These are phyloP conservation scores for Platanthera zijinensis DNA, from an alignment of 106 monocot genomes.

Conservation along the genomic window DNA sequence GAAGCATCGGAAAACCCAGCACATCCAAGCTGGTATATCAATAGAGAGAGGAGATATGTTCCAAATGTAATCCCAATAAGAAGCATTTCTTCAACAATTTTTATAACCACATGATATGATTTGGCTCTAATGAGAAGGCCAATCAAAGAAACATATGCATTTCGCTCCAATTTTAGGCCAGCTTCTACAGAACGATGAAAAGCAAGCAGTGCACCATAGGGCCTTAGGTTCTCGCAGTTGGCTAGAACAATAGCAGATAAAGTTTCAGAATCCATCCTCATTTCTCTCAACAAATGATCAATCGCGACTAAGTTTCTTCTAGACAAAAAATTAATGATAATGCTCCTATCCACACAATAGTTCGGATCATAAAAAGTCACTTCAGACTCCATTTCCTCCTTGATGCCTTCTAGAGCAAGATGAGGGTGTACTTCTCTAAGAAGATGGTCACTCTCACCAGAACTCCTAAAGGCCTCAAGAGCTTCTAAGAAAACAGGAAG, in stretches of 20 bases:
- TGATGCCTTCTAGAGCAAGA: slow-evolving; percentile 50
- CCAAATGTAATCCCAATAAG: slow-evolving; percentile 37
- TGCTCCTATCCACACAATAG: slow-evolving; percentile 33
- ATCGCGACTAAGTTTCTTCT: slow-evolving; percentile 46
- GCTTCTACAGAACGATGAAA: slow-evolving; percentile 31
- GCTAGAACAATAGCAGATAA: slow-evolving; percentile 38
- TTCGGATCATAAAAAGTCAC: slow-evolving; percentile 13
- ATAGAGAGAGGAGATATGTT: slow-evolving; percentile 40
- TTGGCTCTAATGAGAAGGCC: slow-evolving; percentile 47
- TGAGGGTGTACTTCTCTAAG: slow-evolving; percentile 83
- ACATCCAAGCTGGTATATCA: slow-evolving; percentile 51
- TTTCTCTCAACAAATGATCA: slow-evolving; percentile 39
- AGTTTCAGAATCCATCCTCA: slow-evolving; percentile 32
- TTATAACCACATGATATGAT: slow-evolving; percentile 22
- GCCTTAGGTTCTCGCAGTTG: slow-evolving; percentile 24
- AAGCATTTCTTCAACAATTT: slow-evolving; percentile 57
- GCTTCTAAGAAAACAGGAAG: slow-evolving; percentile 66
- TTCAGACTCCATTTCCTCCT: slow-evolving; percentile 24
- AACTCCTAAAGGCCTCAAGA: slow-evolving; percentile 37
- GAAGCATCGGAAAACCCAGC: slow-evolving; percentile 37
- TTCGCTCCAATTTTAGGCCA: slow-evolving; percentile 30
- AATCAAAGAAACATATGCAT: slow-evolving; percentile 45
- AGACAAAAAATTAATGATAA: slow-evolving; percentile 44
- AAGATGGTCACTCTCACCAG: slow-evolving; percentile 42
- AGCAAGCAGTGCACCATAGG: slow-evolving; percentile 40